A percentile compares a stretch with the other conserved stretches of the same genome.
These are phyloP conservation scores for Ceratocystis diversiconidia DNA, from an alignment of 2,329 filamentous ascomycete genomes.

Conservation along the genomic window DNA sequence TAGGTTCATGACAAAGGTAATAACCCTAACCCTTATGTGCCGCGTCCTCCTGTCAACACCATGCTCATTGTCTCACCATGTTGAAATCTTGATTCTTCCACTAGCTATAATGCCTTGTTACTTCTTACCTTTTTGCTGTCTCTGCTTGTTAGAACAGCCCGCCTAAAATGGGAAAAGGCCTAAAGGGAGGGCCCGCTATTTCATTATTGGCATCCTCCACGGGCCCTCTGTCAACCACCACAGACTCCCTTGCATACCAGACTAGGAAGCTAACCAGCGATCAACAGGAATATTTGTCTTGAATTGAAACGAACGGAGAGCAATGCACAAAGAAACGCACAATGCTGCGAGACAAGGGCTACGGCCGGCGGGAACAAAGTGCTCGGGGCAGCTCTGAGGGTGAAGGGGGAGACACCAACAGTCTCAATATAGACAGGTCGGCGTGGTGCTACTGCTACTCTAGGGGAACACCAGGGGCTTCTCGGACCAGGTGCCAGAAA, in stretches of 20 bases:
- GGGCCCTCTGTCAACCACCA: not conserved
- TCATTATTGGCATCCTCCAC: not conserved
- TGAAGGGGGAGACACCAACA: too few species aligned
- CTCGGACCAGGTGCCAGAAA: not conserved
- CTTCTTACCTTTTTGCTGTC: not conserved
- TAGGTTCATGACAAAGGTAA: too few species aligned
- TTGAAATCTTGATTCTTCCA: too few species aligned
- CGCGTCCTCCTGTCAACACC: too few species aligned
- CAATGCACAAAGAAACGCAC: too few species aligned
- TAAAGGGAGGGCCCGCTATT: not conserved
- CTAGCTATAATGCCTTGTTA: too few species aligned
- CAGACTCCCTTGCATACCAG: conserved; percentile 1
- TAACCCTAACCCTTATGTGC: not conserved
- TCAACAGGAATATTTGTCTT: not conserved
- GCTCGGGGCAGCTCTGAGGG: too few species aligned
- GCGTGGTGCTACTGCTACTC: not conserved
- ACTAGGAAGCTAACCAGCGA: not conserved
- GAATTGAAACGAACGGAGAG: not conserved
- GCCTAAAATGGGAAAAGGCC: not conserved
- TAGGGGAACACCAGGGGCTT: not conserved
- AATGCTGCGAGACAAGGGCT: too few species aligned
- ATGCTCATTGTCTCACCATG: too few species aligned
- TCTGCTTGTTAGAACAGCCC: not conserved
- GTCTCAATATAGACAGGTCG: not conserved
- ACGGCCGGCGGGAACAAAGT: too few species aligned